Evolutionary conservation across 768 basidiomycete species (phyloP), one percentile per base, ranked within the genome.

Genomic region (Auricularia sp.): DNA sequence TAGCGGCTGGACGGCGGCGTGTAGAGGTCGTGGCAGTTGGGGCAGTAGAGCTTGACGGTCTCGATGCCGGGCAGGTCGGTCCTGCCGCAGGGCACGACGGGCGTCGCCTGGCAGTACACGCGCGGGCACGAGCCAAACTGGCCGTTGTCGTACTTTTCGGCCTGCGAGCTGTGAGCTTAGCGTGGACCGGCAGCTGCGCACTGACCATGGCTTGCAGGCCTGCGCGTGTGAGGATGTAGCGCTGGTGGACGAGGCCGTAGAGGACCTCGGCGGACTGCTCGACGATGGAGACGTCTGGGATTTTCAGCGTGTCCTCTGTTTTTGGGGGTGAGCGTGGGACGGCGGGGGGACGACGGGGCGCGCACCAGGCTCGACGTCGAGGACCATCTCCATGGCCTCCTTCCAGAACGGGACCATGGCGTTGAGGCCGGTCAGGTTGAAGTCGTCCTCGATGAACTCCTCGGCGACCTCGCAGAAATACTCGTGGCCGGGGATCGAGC

Each of bases 361-460:
- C 87, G 74, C 73, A 95, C 96, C 94, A 80, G 97, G 93, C 77
- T 99, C 97, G 62, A 98, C 96, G 77, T 99, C 97, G 68, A 99
- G 77, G 16, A 99, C 93, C 97, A 99, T 99, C 79, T 99, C 97
- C 88, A 99, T 91, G 56, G 97, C 97, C 75, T 99, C 97, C 75
- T 98, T 98, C 93, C 96, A 99, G 74, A 99, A 99, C 7, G 97
- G 97, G 18, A 98, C 97, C 87, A 95, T 87, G 36, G 84, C 83
- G 72, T 94, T 96, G 74, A 99, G 77, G 5, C 97, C 97, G 4
- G 97, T 99, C 44, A 99, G 80, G 78, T 99, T 99, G 80, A 99
- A 99, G 73, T 98, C 93, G 77, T 99, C 97, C 74, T 98, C 93
- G 74, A 99, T 98, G 76, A 98, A 99, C 74, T 99, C 97, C 73